These are phyloP conservation scores for Ascochyta pisi DNA, from an alignment of 2,329 filamentous ascomycete species.

Conservation along the genomic window DNA sequence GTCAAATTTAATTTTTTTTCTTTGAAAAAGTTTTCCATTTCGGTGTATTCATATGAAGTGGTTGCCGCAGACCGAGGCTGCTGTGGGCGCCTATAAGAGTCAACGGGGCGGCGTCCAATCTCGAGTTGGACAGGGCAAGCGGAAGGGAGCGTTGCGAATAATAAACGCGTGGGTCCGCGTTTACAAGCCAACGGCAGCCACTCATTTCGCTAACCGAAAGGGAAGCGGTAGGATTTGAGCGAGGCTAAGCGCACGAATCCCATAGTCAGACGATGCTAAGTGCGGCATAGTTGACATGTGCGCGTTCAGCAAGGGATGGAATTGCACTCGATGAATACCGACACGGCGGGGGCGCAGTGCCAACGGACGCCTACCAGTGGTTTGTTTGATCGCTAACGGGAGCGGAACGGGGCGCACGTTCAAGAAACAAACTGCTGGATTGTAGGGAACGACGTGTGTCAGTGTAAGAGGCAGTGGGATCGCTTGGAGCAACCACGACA, in stretches of 20 bases:
- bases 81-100: neutral
- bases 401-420: conserved; percentile 36
- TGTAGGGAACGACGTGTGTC: conserved; percentile 15
- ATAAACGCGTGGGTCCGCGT: conserved; percentile 32
- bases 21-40: neutral
- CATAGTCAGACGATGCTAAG: conserved; percentile 18
- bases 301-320: conserved; percentile 13
- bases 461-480: neutral
- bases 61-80: neutral
- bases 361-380: conserved; percentile 24
- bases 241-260: conserved; percentile 21
- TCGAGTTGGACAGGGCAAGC: conserved; percentile 2
- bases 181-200: conserved; percentile 20
- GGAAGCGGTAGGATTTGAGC: conserved; percentile 25
- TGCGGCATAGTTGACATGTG: conserved; percentile 13
- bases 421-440: conserved; percentile 27
- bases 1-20: no score
- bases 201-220: conserved; percentile 24
- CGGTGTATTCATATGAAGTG: neutral
- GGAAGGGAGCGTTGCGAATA: conserved; percentile 13
- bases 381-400: conserved; percentile 35
- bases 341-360: conserved; percentile 23
- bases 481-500: neutral
- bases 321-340: conserved; percentile 18
- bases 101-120: neutral